Conservation (phyloP, 805 yeast genomes). For the Teunomyces cretensis region DNA sequence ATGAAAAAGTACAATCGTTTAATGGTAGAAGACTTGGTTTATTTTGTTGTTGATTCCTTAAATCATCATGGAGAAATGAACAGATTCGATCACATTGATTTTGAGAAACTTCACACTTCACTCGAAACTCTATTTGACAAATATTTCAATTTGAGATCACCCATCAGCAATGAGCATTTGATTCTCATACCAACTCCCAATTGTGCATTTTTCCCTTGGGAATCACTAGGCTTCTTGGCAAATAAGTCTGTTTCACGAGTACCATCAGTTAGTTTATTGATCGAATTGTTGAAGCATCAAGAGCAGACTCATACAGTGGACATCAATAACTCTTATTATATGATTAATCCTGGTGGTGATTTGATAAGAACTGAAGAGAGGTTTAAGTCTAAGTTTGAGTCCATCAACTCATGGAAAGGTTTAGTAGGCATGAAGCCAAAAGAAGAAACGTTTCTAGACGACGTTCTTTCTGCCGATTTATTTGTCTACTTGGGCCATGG, state of each 20-base stretch:
- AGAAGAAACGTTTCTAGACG: constrained; percentile 49
- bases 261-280: constrained; percentile 57
- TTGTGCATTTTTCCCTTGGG: constrained; percentile 88
- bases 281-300: constrained; percentile 29
- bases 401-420: constrained; percentile 51
- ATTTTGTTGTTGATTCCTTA: constrained; percentile 59
- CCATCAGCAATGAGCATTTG: constrained; percentile 45
- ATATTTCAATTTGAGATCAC: constrained; percentile 12
- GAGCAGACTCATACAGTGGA: constrained; percentile 1
- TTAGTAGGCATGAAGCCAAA: constrained; percentile 53
- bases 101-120: constrained; percentile 53
- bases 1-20: constrained; percentile 18
- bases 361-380: constrained; percentile 61
- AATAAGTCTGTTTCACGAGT: constrained; percentile 65
- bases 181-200: constrained; percentile 67
- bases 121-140: constrained; percentile 46
- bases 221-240: constrained; percentile 61
- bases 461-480: constrained; percentile 42
- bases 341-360: constrained; percentile 85
- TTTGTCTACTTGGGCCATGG: constrained; percentile 93
- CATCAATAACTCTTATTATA: constrained; percentile 38
- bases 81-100: constrained; percentile 64
- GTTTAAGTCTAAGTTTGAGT: constrained; percentile 47
- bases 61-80: constrained; percentile 63
- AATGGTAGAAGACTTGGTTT: constrained; percentile 61